Conservation (phyloP, 257 asterid species). For the Solanum bukasovii region DNA sequence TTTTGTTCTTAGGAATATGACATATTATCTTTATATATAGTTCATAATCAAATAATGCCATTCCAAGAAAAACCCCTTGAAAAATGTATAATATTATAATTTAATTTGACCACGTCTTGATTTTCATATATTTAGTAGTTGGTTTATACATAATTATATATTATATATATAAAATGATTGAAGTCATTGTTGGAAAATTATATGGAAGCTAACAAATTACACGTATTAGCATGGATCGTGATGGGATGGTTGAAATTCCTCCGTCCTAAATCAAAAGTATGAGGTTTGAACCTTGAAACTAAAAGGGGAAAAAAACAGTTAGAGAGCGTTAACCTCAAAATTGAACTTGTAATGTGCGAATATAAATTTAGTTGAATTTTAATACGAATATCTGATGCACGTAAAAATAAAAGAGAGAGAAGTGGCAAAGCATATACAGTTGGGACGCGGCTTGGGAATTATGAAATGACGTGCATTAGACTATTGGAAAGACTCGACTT, state of each 20-base stretch:
- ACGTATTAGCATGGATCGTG: neutral
- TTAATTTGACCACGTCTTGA: neutral
- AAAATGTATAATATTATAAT: neutral
- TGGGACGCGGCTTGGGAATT: neutral
- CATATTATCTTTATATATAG: neutral
- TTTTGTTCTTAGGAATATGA: neutral
- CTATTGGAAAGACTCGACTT: neutral
- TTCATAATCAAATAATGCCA: neutral
- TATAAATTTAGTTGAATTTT: neutral
- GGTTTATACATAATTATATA: neutral
- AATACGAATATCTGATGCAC: neutral
- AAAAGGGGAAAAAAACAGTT: rapidly evolving
- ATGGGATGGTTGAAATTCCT: neutral
- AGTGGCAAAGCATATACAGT: neutral
- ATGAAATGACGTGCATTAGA: neutral
- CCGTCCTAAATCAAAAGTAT: neutral
- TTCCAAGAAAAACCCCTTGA: neutral
- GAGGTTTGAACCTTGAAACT: neutral
- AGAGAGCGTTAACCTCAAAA: neutral
- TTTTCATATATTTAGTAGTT: neutral
- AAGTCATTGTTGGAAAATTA: neutral
- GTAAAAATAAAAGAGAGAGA: neutral
- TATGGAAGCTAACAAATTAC: neutral
- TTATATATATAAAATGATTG: neutral
- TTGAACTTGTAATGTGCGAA: rapidly evolving